Evolutionary conservation across 345 rosid species (phyloP).

Genomic region (Toxicodendron radicans): DNA sequence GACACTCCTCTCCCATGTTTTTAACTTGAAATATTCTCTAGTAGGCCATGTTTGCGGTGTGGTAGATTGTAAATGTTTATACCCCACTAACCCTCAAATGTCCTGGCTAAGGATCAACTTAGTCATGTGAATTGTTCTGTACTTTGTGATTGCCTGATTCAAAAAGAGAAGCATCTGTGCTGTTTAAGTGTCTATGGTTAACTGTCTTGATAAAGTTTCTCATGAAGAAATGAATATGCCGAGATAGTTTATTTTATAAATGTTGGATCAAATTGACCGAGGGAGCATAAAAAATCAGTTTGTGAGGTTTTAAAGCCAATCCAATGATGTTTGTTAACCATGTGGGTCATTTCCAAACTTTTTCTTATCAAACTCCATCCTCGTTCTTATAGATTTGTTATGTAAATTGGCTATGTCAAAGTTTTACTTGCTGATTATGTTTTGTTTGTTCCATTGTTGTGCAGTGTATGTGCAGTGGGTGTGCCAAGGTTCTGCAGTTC

Average conservation of each 20-base stretch:
- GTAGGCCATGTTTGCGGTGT: background rate
- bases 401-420: background rate
- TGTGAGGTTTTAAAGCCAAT: background rate
- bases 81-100: background rate
- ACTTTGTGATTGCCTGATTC: background rate
- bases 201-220: background rate
- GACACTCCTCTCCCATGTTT: background rate
- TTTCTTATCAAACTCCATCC: too few relatives aligned
- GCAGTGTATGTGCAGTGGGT: conserved; percentile 60
- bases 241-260: background rate
- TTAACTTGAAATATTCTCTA: background rate
- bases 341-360: too few relatives aligned
- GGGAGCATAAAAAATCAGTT: background rate
- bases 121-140: background rate
- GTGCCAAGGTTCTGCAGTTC: conserved; percentile 52
- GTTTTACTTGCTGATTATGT: conserved; percentile 3
- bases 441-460: conserved; percentile 7
- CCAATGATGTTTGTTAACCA: too few relatives aligned
- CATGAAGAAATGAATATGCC: background rate
- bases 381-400: too few relatives aligned
- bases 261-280: background rate
- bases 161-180: background rate
- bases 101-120: background rate
- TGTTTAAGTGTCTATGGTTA: background rate
- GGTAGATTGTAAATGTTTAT: background rate